These are phyloP conservation scores for Cladobotryum mycophilum DNA, from an alignment of 2,329 filamentous ascomycete species.

Conservation along the genomic window DNA sequence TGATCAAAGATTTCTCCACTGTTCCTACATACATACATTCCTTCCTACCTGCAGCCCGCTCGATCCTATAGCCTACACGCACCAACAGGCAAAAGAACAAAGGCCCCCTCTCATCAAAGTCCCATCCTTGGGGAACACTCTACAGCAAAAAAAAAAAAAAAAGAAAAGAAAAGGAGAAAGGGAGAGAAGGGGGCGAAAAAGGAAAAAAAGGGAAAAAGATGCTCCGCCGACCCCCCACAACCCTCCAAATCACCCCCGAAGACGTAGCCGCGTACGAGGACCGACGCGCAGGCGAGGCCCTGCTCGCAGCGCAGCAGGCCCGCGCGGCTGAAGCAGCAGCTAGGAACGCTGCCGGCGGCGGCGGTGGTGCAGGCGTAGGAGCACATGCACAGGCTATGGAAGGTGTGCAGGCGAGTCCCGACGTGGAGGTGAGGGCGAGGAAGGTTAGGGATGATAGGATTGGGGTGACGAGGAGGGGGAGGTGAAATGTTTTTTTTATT, in stretches of 20 bases:
- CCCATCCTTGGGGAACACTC: background rate
- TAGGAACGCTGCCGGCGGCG: slow-evolving; percentile 13
- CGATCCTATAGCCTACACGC: too few species aligned
- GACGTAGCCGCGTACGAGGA: slow-evolving; percentile 68
- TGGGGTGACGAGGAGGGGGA: slow-evolving; percentile 24
- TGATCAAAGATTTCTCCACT: too few species aligned
- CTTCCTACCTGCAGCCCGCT: too few species aligned
- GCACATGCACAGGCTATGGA: slow-evolving; percentile 21
- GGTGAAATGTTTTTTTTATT: background rate
- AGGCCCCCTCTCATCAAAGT: too few species aligned
- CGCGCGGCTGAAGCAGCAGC: slow-evolving; percentile 19
- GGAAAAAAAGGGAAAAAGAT: slow-evolving; percentile 31
- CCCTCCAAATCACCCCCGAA: slow-evolving; percentile 60
- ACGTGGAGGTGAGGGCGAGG: slow-evolving; percentile 19
- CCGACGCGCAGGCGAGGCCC: slow-evolving; percentile 42
- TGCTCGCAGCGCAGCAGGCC: slow-evolving; percentile 27
- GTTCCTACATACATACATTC: too few species aligned
- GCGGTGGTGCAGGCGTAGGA: slow-evolving; percentile 18
- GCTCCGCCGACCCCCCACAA: slow-evolving; percentile 63
- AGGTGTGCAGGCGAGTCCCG: slow-evolving; percentile 23
- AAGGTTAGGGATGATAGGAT: slow-evolving; percentile 35
- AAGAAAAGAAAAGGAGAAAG: background rate
- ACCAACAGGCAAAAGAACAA: too few species aligned
- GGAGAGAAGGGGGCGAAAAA: background rate
- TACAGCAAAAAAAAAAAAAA: background rate